phyloP scores from a whole-genome alignment of 1,284 basidiomycete species.

The Flammula alnicola region DNA sequence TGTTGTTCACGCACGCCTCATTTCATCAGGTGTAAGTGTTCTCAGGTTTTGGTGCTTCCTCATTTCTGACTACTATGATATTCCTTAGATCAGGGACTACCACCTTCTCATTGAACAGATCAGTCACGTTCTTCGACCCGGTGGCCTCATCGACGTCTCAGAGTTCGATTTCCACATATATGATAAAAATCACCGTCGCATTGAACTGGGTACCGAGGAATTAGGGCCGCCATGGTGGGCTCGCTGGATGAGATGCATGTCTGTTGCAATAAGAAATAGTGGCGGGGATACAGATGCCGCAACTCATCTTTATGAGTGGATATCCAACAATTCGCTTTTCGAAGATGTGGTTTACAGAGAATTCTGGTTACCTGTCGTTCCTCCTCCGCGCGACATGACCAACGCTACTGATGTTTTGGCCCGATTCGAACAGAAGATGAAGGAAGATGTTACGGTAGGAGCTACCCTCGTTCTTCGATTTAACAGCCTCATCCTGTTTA shows the following conservation, averaged over 20 bases:
- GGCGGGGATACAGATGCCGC: constrained; percentile 70
- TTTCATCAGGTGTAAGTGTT: constrained; percentile 67
- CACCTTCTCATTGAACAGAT: constrained; percentile 68
- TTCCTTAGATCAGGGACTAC: constrained; percentile 68
- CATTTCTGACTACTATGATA: not conserved
- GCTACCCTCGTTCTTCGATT: not conserved
- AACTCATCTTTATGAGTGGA: constrained; percentile 56
- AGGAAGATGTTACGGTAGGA: constrained; percentile 38
- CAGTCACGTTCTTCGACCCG: constrained; percentile 65
- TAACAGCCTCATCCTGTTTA: not conserved
- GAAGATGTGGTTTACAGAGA: constrained; percentile 59
- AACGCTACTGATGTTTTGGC: constrained; percentile 29
- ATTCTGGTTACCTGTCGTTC: constrained; percentile 61
- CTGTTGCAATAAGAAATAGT: constrained; percentile 52
- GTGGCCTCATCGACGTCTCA: constrained; percentile 65
- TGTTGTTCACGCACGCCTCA: constrained; percentile 70
- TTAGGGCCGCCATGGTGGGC: constrained; percentile 57
- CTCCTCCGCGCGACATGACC: constrained; percentile 39
- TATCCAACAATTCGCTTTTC: constrained; percentile 53
- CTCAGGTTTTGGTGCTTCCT: not conserved
- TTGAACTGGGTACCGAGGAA: constrained; percentile 42
- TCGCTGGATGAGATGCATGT: constrained; percentile 61
- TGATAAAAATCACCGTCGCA: constrained; percentile 48
- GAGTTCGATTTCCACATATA: constrained; percentile 74
- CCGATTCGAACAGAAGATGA: constrained; percentile 37